Conservation (phyloP, 768 basidiomycete species). For the Boletellus emodensis region DNA sequence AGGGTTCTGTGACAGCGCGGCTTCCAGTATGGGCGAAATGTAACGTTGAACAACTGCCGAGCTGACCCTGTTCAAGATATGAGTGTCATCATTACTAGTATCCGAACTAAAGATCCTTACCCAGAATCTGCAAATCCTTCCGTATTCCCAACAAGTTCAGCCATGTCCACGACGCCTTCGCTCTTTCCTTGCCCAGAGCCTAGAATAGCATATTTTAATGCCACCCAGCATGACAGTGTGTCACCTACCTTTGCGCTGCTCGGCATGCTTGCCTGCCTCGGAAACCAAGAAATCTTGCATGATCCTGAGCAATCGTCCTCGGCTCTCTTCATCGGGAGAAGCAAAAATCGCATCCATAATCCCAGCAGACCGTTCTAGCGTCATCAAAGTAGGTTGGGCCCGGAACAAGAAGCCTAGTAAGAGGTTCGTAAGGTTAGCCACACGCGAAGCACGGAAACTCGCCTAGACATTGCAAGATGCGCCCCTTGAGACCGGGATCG, state of each 20-base stretch:
- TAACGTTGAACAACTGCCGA: constrained; percentile 95
- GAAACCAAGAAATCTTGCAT: constrained; percentile 89
- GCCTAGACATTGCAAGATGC: constrained; percentile 86
- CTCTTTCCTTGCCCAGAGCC: constrained; percentile 21
- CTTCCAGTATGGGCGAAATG: constrained; percentile 72
- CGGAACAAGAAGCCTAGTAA: constrained; percentile 82
- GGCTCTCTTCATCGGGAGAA: constrained; percentile 66
- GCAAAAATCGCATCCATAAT: constrained; percentile 91
- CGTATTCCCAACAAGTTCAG: constrained; percentile 91
- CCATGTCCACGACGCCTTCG: constrained; percentile 70
- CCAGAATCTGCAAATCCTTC: constrained; percentile 96
- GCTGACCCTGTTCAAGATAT: constrained; percentile 61
- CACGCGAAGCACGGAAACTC: constrained; percentile 14
- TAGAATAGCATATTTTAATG: neutral
- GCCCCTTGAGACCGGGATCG: constrained; percentile 56
- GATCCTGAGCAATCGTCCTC: constrained; percentile 74
- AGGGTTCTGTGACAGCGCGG: constrained; percentile 66
- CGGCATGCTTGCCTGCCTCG: constrained; percentile 73
- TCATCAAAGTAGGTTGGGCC: constrained; percentile 89
- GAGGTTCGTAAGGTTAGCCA: neutral
- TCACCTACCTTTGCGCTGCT: constrained; percentile 59
- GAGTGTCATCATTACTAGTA: neutral
- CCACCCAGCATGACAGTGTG: neutral
- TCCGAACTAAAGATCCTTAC: constrained; percentile 43
- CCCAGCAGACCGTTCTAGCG: constrained; percentile 64